These are phyloP conservation scores for Solanum chiquidenum DNA, from an alignment of 257 asterid genomes.

Conservation along the genomic window DNA sequence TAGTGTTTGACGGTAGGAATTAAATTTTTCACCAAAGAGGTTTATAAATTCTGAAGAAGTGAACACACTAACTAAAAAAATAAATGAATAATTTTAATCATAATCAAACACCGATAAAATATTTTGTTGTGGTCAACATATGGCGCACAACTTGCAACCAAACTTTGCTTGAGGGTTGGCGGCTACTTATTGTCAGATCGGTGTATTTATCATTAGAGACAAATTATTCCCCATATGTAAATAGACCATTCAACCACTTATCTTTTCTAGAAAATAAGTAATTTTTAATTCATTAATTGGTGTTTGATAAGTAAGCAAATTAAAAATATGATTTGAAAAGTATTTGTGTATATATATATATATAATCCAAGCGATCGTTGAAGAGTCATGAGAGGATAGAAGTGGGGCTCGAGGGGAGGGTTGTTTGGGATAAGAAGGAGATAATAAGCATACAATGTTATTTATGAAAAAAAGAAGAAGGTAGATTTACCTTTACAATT, in stretches of 20 bases:
- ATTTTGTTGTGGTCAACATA: neutral
- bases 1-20: neutral
- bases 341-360: neutral
- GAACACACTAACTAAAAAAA: too few relatives aligned
- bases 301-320: neutral
- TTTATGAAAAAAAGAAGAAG: neutral
- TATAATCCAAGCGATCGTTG: neutral
- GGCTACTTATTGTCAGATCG: neutral
- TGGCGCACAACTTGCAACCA: neutral
- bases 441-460: neutral
- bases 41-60: too few relatives aligned
- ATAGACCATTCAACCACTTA: neutral
- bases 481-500: too few relatives aligned
- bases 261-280: neutral
- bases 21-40: rapidly evolving
- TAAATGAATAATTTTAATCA: too few relatives aligned
- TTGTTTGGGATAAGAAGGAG: neutral
- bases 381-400: neutral
- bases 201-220: neutral
- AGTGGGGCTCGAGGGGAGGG: neutral
- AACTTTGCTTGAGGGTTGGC: neutral
- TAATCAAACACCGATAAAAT: too few relatives aligned
- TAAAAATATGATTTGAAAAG: neutral
- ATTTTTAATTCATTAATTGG: neutral
- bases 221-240: neutral